These are phyloP conservation scores for Cladophialophora yegresii DNA, from an alignment of 2,329 filamentous ascomycete genomes.

Conservation along the genomic window DNA sequence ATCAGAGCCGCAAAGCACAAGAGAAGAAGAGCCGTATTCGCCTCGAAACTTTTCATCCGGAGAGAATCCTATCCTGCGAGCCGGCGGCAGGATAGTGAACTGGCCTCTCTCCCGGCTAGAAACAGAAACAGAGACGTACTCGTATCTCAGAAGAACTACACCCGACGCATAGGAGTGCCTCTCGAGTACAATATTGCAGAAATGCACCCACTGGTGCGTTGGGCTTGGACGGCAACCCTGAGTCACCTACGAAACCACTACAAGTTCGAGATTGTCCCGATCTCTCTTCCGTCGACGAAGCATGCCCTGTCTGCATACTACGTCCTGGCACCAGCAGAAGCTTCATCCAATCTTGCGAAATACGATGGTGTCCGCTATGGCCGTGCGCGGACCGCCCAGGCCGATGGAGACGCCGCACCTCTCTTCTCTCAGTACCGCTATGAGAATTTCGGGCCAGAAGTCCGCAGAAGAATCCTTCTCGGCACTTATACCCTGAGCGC, in stretches of 20 bases:
- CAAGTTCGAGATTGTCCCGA: constrained; percentile 72
- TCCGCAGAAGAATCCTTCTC: constrained; percentile 80
- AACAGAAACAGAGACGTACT: constrained; percentile 7
- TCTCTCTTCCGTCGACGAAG: constrained; percentile 80
- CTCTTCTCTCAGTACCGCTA: constrained; percentile 77
- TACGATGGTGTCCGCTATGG: constrained; percentile 98
- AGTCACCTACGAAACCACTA: constrained; percentile 56
- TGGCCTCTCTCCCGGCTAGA: neutral
- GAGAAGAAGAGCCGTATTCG: constrained; percentile 10
- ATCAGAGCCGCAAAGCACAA: constrained; percentile 24
- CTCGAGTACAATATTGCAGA: constrained; percentile 86
- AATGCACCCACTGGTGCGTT: constrained; percentile 68
- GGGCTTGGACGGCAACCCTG: constrained; percentile 68
- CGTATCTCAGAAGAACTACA: constrained; percentile 9
- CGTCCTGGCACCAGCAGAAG: constrained; percentile 90
- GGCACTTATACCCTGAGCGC: constrained; percentile 90
- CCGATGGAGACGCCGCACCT: constrained; percentile 60
- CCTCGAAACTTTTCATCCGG: constrained; percentile 12
- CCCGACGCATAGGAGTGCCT: constrained; percentile 60
- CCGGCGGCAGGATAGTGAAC: neutral
- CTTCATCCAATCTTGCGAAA: constrained; percentile 91
- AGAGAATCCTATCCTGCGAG: neutral
- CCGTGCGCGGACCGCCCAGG: constrained; percentile 50
- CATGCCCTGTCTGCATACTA: constrained; percentile 93
- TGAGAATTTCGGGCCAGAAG: constrained; percentile 77